Base-by-base conservation (phyloP, 129 eudicot genomes). In the Centaurea solstitialis region DNA sequence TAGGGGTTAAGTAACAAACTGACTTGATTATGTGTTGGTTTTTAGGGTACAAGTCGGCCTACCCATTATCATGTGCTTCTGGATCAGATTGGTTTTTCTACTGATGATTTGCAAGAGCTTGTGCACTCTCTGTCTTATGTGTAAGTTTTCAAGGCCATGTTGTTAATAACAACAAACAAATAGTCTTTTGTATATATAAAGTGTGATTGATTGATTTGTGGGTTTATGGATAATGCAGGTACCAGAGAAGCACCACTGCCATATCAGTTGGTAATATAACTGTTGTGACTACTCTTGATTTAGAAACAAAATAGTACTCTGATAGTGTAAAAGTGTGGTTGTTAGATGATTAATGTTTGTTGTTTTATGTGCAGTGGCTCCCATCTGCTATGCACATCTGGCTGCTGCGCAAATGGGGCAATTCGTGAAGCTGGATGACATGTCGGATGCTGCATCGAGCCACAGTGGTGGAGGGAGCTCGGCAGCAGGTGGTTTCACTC, bases 61-160 rank as follows among this genome's bases (percentile, higher is more conserved):
- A 93, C 97, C 4, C 94, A 93, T 79, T 93, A 93, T 74, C 97
- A 91, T 87, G 98, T 93, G 6, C 87, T 93, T 53, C 18, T 81
- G n/a, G 94, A 92, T 38, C 90, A 91, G 88, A 82, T 91, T 59
- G 97, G 98, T 33, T 85, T 93, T 20, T 81, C 90, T 1, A 73
- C 93, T 1, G 98, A 91, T 85, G 92, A 93, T 57, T 76, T 93
- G 47, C 98, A 93, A 50, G 97, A 93, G 47, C 90, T 91, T 1
- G 98, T 93, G 23, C 97, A 91, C 74, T 84, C 92, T 0, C 80
- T 93, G n/a, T 93, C 97, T 3, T 93, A 91, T 26, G 97, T 93
- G 97, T 93, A 87, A 91, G 96, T 43, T 12, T 9, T 57, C 3
- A 12, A 13, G 30, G 3, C 1, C 4, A 41, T 15, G 12, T 18